Base-by-base conservation (phyloP, 306 rosid species). In the Aeschynomene evenia region DNA sequence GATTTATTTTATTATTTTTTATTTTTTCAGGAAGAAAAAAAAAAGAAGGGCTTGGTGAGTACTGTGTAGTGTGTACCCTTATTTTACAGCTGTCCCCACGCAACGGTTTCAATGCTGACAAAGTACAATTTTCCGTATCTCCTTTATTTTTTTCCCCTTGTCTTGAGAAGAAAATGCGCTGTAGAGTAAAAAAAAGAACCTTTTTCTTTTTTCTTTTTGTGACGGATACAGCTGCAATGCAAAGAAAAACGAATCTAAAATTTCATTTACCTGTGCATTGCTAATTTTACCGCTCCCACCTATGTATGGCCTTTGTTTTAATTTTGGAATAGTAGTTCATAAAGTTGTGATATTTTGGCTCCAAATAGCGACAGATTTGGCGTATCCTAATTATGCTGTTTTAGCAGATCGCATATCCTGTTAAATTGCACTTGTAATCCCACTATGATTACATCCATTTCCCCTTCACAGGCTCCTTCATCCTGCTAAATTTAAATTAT, bases 61-160 rank as follows among this genome's bases (percentile, higher is more conserved):
- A 21, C 1, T 3, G 11, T 13, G 37, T 48, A 21, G 0, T 3
- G 11, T 13, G 40, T 20, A 29, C 53, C 42, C 63, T 49, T 3
- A 51, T 12, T 73, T 73, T 63, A 72, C 75, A 66, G 71, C 68
- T 66, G 77, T 66, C 82, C 74, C 82, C 70, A 56, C 43, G 58
- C 24, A 71, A 64, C 69, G 69, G 77, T 77, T 77, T 70, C 63
- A 55, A 34, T 33, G 56, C 74, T 56, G 69, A 36, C 58, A 63
- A 76, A 78, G 82, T 78, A 66, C 74, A 74, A 67, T 39, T 31
- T 70, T 67, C 71, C 62, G 65, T 79, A 54, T 77, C 26, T 2
- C 43, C 48, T 70, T 58, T 7, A 12, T 28, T 28, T 28, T 28
- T 28, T 28, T 0, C 31, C 0, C 31, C 34, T 31, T 29, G 33